These are phyloP conservation scores for Atkinsonella texensis DNA, from an alignment of 2,329 filamentous ascomycete genomes.

Conservation along the genomic window DNA sequence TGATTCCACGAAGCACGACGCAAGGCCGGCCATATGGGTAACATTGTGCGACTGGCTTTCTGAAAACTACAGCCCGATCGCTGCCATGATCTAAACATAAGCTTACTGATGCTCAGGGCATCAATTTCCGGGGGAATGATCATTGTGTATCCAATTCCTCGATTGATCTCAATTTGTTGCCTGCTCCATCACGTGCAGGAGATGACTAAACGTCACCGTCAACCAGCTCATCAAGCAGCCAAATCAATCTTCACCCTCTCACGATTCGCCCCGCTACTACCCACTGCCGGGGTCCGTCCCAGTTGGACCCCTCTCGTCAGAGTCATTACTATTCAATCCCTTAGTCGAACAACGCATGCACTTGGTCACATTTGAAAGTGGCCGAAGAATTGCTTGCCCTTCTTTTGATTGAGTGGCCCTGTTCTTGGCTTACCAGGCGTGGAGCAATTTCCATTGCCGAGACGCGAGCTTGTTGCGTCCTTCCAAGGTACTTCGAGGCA, in stretches of 20 bases:
- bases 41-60: too few species aligned
- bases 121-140: too few species aligned
- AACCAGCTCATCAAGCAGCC: background rate
- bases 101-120: too few species aligned
- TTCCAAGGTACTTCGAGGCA: slow-evolving; percentile 1
- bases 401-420: background rate
- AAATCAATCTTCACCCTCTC: background rate
- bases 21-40: too few species aligned
- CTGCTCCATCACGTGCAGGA: background rate
- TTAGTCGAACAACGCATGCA: background rate
- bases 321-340: slow-evolving; percentile 1
- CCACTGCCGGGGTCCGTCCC: slow-evolving; percentile 8
- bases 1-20: too few species aligned
- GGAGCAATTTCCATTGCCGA: background rate
- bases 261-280: slow-evolving; percentile 5
- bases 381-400: background rate
- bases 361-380: background rate
- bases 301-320: slow-evolving; percentile 7
- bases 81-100: too few species aligned
- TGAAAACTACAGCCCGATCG: too few species aligned
- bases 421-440: background rate
- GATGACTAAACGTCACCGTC: slow-evolving; percentile 1
- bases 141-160: too few species aligned
- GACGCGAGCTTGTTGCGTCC: background rate
- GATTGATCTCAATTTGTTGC: too few species aligned